Evolutionary conservation across 352 stramenopile genomes (phyloP).

Genomic region (Globisporangium megalacanthum): DNA sequence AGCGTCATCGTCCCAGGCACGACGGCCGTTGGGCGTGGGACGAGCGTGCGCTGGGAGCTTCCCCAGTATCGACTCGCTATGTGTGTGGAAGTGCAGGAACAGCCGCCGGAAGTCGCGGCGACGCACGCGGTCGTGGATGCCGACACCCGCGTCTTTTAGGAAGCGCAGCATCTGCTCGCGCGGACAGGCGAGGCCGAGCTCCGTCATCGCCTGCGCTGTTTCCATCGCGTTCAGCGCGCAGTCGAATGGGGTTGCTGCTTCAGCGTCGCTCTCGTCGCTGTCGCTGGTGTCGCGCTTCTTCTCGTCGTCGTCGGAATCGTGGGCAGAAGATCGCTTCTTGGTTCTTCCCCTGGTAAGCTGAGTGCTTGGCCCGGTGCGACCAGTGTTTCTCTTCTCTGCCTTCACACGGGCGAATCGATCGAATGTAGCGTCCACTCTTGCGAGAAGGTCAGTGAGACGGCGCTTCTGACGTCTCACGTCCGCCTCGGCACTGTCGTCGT

Average conservation of each 20-base stretch:
- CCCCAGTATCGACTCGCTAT: conserved; percentile 10
- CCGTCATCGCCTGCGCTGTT: conserved; percentile 61
- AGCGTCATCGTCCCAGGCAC: conserved; percentile 7
- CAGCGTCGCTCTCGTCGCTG: conserved; percentile 19
- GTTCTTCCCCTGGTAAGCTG: not conserved
- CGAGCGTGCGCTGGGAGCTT: conserved; percentile 3
- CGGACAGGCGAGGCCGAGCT: conserved; percentile 55
- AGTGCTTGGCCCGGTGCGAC: not conserved
- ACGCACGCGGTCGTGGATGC: conserved; percentile 27
- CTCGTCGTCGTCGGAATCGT: conserved; percentile 14
- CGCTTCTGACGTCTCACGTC: conserved; percentile 8
- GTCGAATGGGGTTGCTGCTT: not conserved
- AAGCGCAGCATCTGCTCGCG: conserved; percentile 57
- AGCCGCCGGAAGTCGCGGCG: conserved; percentile 27
- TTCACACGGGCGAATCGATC: conserved; percentile 15
- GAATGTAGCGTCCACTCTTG: conserved; percentile 11
- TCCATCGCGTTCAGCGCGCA: conserved; percentile 35
- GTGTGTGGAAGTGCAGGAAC: conserved; percentile 35
- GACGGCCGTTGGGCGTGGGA: not conserved
- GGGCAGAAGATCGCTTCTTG: not conserved
- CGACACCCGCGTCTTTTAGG: conserved; percentile 42
- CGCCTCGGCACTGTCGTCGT: not conserved
- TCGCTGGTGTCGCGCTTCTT: conserved; percentile 22
- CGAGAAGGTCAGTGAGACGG: conserved; percentile 11
- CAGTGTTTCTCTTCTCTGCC: not conserved